These are phyloP conservation scores for Podaxis sp. DNA, from an alignment of 768 basidiomycete species.

Conservation along the genomic window DNA sequence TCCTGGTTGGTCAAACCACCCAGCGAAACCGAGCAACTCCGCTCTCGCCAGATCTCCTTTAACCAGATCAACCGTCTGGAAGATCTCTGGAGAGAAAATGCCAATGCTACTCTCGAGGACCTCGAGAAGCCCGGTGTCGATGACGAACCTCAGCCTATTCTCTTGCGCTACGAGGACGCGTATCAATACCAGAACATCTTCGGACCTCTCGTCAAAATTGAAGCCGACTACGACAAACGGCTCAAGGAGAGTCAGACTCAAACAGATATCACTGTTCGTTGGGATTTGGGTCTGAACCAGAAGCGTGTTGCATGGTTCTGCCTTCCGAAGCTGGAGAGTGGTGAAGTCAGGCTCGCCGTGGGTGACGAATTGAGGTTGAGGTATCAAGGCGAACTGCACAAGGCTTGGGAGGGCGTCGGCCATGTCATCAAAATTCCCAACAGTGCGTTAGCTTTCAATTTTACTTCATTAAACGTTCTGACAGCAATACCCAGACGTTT, in stretches of 20 bases:
- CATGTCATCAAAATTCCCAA: constrained; percentile 99
- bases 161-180: constrained; percentile 93
- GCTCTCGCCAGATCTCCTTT: constrained; percentile 96
- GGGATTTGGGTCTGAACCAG: constrained; percentile 98
- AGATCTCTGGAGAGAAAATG: constrained; percentile 97
- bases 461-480: constrained; percentile 11
- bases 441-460: constrained; percentile 53
- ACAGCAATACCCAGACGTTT: constrained; percentile 64
- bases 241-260: constrained; percentile 99
- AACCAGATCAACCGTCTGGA: constrained; percentile 96
- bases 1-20: constrained; percentile 99
- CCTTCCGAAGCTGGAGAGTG: constrained; percentile 95
- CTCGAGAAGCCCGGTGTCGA: constrained; percentile 97
- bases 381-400: constrained; percentile 87
- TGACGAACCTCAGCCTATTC: constrained; percentile 92
- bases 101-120: constrained; percentile 92
- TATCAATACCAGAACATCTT: constrained; percentile 99
- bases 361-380: constrained; percentile 93
- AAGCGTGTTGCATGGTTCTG: constrained; percentile 99
- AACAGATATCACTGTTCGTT: constrained; percentile 91
- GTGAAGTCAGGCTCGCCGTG: constrained; percentile 94
- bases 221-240: constrained; percentile 97
- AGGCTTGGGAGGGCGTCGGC: constrained; percentile 95
- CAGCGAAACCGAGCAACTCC: constrained; percentile 91
- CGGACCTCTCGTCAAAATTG: constrained; percentile 98